A percentile compares a stretch with the other conserved stretches of the same genome.
Evolutionary conservation across 129 eudicot genomes (phyloP).

Genomic region (Ambrosia trifida): DNA sequence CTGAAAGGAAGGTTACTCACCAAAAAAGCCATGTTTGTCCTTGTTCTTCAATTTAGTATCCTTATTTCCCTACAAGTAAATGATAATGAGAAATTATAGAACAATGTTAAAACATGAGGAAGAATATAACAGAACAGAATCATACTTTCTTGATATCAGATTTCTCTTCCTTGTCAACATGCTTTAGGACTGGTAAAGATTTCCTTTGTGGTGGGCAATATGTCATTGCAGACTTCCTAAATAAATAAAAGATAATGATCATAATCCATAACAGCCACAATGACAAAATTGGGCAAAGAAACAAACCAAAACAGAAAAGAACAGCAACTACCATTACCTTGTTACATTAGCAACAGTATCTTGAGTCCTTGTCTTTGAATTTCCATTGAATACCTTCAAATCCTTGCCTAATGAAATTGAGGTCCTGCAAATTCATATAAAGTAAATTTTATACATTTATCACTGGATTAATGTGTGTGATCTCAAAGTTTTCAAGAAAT

Average conservation of each 20-base stretch:
- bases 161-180: slow-evolving; percentile 29
- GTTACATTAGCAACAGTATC: slow-evolving; percentile 27
- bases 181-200: slow-evolving; percentile 63
- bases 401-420: slow-evolving; percentile 45
- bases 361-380: slow-evolving; percentile 40
- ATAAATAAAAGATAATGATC: slow-evolving; percentile 16
- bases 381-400: slow-evolving; percentile 42
- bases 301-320: not conserved
- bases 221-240: slow-evolving; percentile 47
- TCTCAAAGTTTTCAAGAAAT: not conserved
- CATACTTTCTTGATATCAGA: slow-evolving; percentile 20
- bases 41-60: slow-evolving; percentile 31
- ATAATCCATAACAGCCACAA: not conserved
- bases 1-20: slow-evolving; percentile 39
- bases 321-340: slow-evolving; percentile 38
- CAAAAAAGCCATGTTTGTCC: slow-evolving; percentile 50
- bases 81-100: not conserved
- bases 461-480: not conserved
- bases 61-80: slow-evolving; percentile 45
- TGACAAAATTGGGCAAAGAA: not conserved
- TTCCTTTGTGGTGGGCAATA: slow-evolving; percentile 68
- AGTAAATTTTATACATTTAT: not conserved
- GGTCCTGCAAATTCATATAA: slow-evolving; percentile 31
- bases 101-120: not conserved
- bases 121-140: not conserved